Percentiles rank a stretch among this genome's conserved stretches.
Conservation (phyloP, 202 grass and related monocot species). For the Panicum hallii region DNA sequence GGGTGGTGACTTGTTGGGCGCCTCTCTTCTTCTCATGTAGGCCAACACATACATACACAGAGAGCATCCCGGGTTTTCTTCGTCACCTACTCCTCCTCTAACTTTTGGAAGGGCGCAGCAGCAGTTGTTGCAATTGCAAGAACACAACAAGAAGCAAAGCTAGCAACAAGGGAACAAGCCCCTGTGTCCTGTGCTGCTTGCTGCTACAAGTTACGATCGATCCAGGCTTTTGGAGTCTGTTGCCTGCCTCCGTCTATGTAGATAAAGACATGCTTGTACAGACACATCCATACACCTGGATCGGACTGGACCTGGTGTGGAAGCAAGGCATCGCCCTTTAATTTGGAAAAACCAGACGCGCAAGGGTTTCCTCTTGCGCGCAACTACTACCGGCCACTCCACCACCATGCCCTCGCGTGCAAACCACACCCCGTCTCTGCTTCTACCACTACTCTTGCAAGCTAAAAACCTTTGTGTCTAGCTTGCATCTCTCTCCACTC, state of each 20-base stretch:
- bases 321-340: constrained; percentile 28
- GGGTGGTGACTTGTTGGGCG: background rate
- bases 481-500: background rate
- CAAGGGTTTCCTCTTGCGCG: constrained; percentile 6
- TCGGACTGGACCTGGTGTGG: constrained; percentile 26
- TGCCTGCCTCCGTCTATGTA: constrained; percentile 1
- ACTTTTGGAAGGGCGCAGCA: background rate
- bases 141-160: background rate
- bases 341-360: constrained; percentile 15
- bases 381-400: constrained; percentile 19
- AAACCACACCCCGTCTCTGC: background rate
- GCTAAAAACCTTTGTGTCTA: constrained; percentile 8
- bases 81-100: background rate
- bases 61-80: constrained; percentile 17
- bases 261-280: background rate
- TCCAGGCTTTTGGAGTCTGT: constrained; percentile 6
- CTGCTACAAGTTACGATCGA: background rate
- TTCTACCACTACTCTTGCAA: background rate
- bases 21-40: background rate
- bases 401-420: constrained; percentile 19
- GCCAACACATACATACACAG: background rate
- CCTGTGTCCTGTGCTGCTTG: background rate
- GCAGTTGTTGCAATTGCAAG: background rate
- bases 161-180: background rate
- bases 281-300: background rate